Conservation (phyloP, 106 monocot species). For the Alisma plantagoaquatica region DNA sequence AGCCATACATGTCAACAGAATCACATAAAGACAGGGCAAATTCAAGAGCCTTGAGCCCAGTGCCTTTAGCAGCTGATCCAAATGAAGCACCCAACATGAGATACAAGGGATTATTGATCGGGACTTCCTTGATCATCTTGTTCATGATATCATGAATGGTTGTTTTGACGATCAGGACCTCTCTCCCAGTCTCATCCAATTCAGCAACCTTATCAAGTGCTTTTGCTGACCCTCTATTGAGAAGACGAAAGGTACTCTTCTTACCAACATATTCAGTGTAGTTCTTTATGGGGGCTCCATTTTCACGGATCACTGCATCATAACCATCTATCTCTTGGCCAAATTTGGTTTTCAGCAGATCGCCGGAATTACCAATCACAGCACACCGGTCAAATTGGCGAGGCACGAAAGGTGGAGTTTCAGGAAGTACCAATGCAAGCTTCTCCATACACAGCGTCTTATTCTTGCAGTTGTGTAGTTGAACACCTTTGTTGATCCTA, state of each 20-base stretch:
- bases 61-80: constrained; percentile 99
- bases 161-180: too few species aligned
- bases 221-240: constrained; percentile 99
- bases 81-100: constrained; percentile 95
- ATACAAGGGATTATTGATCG: constrained; percentile 93
- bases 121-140: too few species aligned
- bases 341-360: constrained; percentile 93
- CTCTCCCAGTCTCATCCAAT: too few species aligned
- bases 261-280: constrained; percentile 79
- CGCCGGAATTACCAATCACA: constrained; percentile 99
- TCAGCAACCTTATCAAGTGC: constrained; percentile 98
- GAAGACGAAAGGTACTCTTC: constrained; percentile 93
- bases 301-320: constrained; percentile 96
- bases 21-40: constrained; percentile 93
- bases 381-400: constrained; percentile 85
- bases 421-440: constrained; percentile 76
- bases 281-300: constrained; percentile 96
- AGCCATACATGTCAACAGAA: constrained; percentile 97
- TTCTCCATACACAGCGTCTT: constrained; percentile 88
- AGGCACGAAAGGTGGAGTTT: constrained; percentile 68
- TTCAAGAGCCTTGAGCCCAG: constrained; percentile 96
- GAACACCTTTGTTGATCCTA: constrained; percentile 87
- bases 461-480: constrained; percentile 77
- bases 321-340: constrained; percentile 93
- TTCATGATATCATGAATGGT: too few species aligned